A percentile compares a stretch with the other conserved stretches of the same genome.
phyloP scores from a whole-genome alignment of 345 rosid genomes.

The Aquilaria malaccensis region DNA sequence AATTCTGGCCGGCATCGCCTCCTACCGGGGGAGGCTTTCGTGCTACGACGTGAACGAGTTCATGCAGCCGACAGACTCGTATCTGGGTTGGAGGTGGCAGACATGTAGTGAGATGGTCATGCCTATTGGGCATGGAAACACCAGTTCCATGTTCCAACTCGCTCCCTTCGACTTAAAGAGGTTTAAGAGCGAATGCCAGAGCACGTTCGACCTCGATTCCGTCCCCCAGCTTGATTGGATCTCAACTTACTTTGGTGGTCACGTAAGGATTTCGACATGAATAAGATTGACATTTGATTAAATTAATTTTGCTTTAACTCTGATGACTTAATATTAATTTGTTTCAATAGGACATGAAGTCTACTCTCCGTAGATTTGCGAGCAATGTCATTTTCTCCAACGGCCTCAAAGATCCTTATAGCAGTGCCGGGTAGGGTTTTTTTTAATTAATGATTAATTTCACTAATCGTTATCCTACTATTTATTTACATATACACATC shows the following conservation, averaged over 20 bases:
- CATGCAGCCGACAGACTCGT: constrained; percentile 11
- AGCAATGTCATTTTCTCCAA: constrained; percentile 64
- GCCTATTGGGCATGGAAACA: constrained; percentile 40
- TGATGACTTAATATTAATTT: not conserved
- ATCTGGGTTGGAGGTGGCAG: constrained; percentile 45
- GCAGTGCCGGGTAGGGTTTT: constrained; percentile 40
- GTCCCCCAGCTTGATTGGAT: constrained; percentile 66
- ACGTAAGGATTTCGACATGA: constrained; percentile 17
- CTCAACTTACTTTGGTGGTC: constrained; percentile 56
- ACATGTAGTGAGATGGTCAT: constrained; percentile 64
- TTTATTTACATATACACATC: not conserved
- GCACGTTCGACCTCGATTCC: constrained; percentile 33
- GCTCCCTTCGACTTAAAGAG: constrained; percentile 34
- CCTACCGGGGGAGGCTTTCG: constrained; percentile 22
- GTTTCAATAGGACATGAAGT: constrained; percentile 36
- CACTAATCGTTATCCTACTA: no score
- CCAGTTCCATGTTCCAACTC: constrained; percentile 51
- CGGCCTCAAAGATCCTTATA: constrained; percentile 50
- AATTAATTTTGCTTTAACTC: not conserved
- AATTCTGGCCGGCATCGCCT: constrained; percentile 39
- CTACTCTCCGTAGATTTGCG: constrained; percentile 33
- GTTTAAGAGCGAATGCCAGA: constrained; percentile 31
- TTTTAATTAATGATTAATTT: not conserved
- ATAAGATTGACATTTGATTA: not conserved
- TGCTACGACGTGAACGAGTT: constrained; percentile 34